A percentile compares a stretch with the other conserved stretches of the same genome.
These are phyloP conservation scores for Monosporozyma unispora DNA, from an alignment of 805 yeast genomes.

Conservation along the genomic window DNA sequence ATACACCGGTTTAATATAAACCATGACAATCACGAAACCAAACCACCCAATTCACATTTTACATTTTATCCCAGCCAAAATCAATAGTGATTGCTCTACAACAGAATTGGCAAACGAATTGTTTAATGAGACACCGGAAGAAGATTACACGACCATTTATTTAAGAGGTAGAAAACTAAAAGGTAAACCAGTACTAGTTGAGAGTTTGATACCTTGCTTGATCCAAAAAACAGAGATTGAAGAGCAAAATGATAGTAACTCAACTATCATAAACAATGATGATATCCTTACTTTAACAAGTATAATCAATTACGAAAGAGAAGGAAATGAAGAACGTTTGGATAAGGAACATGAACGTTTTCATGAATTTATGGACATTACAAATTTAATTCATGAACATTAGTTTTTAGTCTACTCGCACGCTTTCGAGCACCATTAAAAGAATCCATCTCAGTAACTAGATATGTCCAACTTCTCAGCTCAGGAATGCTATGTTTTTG, in stretches of 20 bases:
- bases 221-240: not conserved
- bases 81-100: not conserved
- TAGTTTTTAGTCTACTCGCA: not conserved
- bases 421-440: too few species aligned
- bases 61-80: not conserved
- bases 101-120: not conserved
- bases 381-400: conserved; percentile 11
- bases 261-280: not conserved
- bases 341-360: conserved; percentile 24
- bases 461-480: too few species aligned
- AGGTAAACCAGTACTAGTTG: not conserved
- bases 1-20: not conserved
- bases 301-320: conserved; percentile 32
- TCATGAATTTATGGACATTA: conserved; percentile 17
- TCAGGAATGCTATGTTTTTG: too few species aligned
- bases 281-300: not conserved
- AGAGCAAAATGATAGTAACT: not conserved
- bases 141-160: not conserved
- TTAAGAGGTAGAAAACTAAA: conserved; percentile 1
- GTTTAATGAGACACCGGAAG: not conserved
- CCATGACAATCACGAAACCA: not conserved
- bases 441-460: not conserved
- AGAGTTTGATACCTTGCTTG: not conserved
- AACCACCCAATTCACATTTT: not conserved
- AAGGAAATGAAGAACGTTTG: conserved; percentile 27